Base-by-base conservation (phyloP, 495 filamentous ascomycete genomes). In the Penicillium odoratum region DNA sequence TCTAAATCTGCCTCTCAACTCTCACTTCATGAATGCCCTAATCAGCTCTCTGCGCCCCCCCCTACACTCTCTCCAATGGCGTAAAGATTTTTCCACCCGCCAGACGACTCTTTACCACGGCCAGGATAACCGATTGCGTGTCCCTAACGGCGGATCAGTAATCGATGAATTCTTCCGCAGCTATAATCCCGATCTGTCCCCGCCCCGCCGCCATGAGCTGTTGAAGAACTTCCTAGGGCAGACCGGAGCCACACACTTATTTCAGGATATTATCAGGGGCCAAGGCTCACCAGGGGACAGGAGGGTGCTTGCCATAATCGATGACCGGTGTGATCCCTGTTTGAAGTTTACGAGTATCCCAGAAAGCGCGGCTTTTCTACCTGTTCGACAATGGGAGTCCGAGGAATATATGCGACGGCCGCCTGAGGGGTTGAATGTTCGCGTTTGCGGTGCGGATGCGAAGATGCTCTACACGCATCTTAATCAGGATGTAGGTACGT, bases 251-350 rank as follows among this genome's bases (percentile, higher is more conserved):
- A 21, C 3, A 36, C 18, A 40, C 15, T 60, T 57, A 18, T 60
- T 60, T 18, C 48, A 5, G n/a, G 57, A 60, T 7, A 10, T 26
- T 36, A 28, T 57, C 31, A 10, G 34, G 31, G 16, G 46, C 25
- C 48, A 51, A 46, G 16, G n/a, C 29, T 25, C 2, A 29, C 30
- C 61, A 54, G 26, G n/a, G 26, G 29, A 50, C 34, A 52, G 31
- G 33, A 48, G 36, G n/a, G 4, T 46, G 8, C 40, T 64, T 7
- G 61, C 54, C 31, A 53, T 64, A 30, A 43, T 64, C 5, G 61
- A 64, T 42, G 61, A 64, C 43, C 36, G 61, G 33, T 60, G 61
- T 42, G 61, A 60, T 55, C 61, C 61, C 30, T 64, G 53, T 29
- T 53, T 57, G 47, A 33, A 53, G 33, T 48, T 64, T 11, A 52